Conservation (phyloP, 2,329 filamentous ascomycete species). For the Apiospora phragmitis region DNA sequence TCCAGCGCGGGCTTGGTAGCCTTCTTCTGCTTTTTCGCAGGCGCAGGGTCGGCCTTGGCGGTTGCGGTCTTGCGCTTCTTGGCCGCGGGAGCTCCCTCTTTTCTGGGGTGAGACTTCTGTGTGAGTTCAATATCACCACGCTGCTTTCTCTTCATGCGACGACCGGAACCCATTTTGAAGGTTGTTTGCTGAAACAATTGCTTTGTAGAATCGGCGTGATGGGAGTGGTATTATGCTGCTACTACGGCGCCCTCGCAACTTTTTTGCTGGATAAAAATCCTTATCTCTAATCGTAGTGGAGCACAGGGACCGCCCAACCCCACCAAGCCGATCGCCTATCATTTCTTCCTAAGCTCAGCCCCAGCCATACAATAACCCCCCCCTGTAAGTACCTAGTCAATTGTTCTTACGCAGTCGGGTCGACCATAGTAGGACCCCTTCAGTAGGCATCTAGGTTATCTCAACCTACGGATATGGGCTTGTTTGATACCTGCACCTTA, state of each 20-base stretch:
- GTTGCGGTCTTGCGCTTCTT: conserved; percentile 82
- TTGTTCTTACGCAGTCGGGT: too few relatives aligned
- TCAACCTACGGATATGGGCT: background rate
- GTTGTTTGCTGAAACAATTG: background rate
- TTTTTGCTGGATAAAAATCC: conserved; percentile 7
- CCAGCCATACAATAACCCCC: background rate
- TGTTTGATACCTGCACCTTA: conserved; percentile 25
- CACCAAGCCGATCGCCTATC: conserved; percentile 1
- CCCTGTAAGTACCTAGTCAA: background rate
- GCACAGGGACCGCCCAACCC: background rate
- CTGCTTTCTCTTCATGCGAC: conserved; percentile 12
- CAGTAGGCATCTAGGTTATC: background rate
- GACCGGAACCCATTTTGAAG: conserved; percentile 10
- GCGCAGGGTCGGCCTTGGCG: conserved; percentile 51
- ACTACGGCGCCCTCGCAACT: background rate
- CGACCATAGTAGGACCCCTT: too few relatives aligned
- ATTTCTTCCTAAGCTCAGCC: background rate
- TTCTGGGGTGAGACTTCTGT: background rate
- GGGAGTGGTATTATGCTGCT: background rate
- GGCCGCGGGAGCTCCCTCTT: conserved; percentile 72
- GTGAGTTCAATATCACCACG: conserved; percentile 10
- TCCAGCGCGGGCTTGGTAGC: conserved; percentile 28
- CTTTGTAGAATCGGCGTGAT: background rate
- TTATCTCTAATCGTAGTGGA: conserved; percentile 8
- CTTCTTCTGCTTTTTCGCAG: conserved; percentile 62